These are phyloP conservation scores for Cystofilobasidium macerans DNA, from an alignment of 768 basidiomycete species.

Conservation along the genomic window DNA sequence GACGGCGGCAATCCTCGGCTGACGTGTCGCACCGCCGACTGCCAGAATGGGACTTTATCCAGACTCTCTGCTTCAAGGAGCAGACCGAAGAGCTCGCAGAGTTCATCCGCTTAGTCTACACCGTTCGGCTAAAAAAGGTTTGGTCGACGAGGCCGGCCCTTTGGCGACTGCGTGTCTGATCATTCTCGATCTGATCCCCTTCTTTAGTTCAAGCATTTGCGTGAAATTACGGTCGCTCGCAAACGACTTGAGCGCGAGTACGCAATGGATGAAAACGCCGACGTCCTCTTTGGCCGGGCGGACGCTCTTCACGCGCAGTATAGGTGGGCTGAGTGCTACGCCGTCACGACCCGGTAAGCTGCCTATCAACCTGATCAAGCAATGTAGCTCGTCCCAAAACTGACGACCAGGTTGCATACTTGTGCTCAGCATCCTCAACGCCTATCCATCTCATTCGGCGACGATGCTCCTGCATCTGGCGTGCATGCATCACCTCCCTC, in stretches of 20 bases:
- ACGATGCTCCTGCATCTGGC: slow-evolving; percentile 92
- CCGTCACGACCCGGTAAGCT: slow-evolving; percentile 64
- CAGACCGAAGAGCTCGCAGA: slow-evolving; percentile 81
- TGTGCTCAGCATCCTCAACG: slow-evolving; percentile 58
- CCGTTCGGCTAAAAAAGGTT: slow-evolving; percentile 72
- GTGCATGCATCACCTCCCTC: slow-evolving; percentile 91
- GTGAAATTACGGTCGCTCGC: slow-evolving; percentile 70
- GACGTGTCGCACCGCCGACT: background rate
- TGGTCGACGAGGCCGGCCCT: background rate
- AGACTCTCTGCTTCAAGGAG: slow-evolving; percentile 64
- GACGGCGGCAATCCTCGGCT: background rate
- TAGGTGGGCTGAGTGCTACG: slow-evolving; percentile 88
- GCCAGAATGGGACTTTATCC: slow-evolving; percentile 94
- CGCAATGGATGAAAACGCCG: slow-evolving; percentile 77
- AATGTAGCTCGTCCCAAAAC: background rate
- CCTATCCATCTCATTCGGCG: slow-evolving; percentile 73
- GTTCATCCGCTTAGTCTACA: slow-evolving; percentile 87
- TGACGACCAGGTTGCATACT: background rate
- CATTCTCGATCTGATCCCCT: background rate
- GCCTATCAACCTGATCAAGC: background rate
- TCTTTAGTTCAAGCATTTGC: slow-evolving; percentile 56
- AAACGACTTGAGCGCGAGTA: slow-evolving; percentile 71
- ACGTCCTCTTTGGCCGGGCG: slow-evolving; percentile 79
- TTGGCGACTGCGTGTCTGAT: background rate
- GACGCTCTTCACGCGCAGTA: slow-evolving; percentile 79